A percentile compares a stretch with the other conserved stretches of the same genome.
Conservation (phyloP, 2,329 filamentous ascomycete genomes). For the Daldinia sp. region DNA sequence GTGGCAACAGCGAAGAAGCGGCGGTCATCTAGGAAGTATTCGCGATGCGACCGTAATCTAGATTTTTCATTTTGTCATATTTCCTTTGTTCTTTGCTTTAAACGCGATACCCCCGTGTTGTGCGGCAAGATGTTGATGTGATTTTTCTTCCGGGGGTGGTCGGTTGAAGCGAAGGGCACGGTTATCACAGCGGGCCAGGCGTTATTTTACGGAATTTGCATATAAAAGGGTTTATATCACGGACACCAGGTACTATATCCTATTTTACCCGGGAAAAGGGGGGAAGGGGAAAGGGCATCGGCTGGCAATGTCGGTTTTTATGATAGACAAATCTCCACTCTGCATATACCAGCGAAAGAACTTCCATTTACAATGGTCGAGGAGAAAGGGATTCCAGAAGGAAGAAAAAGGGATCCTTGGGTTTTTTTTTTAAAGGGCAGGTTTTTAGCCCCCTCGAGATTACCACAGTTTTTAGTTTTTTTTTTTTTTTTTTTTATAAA, state of each 20-base stretch:
- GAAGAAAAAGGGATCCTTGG: conserved; percentile 1
- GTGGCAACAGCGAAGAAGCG: conserved; percentile 56
- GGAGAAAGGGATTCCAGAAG: conserved; percentile 1
- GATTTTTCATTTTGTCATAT: conserved; percentile 25
- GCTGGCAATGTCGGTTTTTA: conserved; percentile 40
- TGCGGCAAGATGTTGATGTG: conserved; percentile 37
- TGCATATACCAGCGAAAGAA: conserved; percentile 47
- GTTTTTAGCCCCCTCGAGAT: conserved; percentile 16
- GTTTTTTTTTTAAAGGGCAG: conserved; percentile 2
- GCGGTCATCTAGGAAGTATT: conserved; percentile 28
- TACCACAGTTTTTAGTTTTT: too few relatives aligned
- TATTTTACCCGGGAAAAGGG: conserved; percentile 1
- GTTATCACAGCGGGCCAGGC: conserved; percentile 31
- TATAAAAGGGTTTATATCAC: conserved; percentile 34
- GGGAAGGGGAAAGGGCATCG: conserved; percentile 32
- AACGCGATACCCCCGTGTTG: conserved; percentile 48
- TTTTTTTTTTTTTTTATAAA: too few relatives aligned
- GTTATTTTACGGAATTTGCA: conserved; percentile 38
- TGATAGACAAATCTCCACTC: conserved; percentile 62
- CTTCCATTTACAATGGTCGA: conserved; percentile 14
- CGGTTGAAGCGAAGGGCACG: conserved; percentile 39
- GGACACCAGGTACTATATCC: conserved; percentile 27
- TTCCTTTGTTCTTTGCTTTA: conserved; percentile 46
- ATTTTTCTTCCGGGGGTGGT: conserved; percentile 37
- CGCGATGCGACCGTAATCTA: neutral